phyloP scores from a whole-genome alignment of 148 eudicot genomes.

The Vaccinium darrowii region DNA sequence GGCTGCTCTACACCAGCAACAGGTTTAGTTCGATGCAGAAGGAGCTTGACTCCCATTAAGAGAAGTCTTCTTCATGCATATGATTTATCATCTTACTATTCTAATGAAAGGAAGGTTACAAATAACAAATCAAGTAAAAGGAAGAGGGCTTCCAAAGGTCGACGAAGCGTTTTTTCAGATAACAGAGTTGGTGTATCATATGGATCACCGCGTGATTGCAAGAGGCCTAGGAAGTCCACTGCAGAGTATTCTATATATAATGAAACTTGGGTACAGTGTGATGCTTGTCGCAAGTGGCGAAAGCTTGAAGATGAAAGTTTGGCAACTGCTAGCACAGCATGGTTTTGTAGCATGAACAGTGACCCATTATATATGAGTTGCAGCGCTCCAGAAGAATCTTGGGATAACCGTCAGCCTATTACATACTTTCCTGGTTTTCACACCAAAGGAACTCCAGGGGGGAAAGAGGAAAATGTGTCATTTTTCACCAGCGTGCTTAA shows the following conservation, averaged over 20 bases:
- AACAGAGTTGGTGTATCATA: constrained; percentile 25
- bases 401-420: constrained; percentile 48
- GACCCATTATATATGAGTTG: constrained; percentile 66
- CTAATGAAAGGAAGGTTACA: constrained; percentile 25
- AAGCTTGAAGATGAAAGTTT: constrained; percentile 44
- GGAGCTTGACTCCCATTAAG: constrained; percentile 47
- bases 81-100: constrained; percentile 31
- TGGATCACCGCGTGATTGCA: constrained; percentile 26
- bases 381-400: constrained; percentile 69
- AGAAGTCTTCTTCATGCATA: constrained; percentile 58
- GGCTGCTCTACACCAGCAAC: constrained; percentile 26
- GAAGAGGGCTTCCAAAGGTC: constrained; percentile 37
- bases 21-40: constrained; percentile 30
- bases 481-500: constrained; percentile 75
- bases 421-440: constrained; percentile 79
- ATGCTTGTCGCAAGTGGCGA: constrained; percentile 91
- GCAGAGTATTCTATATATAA: constrained; percentile 28
- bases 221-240: constrained; percentile 36
- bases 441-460: constrained; percentile 63
- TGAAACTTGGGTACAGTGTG: constrained; percentile 93
- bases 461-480: constrained; percentile 66
- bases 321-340: constrained; percentile 48
- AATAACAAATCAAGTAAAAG: constrained; percentile 34
- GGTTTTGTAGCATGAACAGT: constrained; percentile 96
- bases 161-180: constrained; percentile 15